phyloP scores from a whole-genome alignment of 108 stramenopile genomes.

The Fragilariopsis cylindrus region DNA sequence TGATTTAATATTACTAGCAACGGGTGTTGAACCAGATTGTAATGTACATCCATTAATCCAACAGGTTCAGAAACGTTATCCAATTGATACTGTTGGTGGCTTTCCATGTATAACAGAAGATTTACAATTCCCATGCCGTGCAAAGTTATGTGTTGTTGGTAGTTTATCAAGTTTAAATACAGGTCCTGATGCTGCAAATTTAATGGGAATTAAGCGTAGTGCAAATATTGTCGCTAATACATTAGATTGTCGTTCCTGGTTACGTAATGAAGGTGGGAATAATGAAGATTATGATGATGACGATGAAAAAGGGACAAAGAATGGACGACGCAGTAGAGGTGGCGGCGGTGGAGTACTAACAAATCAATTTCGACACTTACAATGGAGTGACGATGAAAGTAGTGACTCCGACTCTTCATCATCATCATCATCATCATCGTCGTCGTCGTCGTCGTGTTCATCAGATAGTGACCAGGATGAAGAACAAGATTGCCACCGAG shows the following conservation, averaged over 20 bases:
- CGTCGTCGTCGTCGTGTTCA: too few species aligned
- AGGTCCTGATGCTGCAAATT: constrained; percentile 72
- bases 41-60: constrained; percentile 26
- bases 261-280: constrained; percentile 12
- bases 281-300: too few species aligned
- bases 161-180: constrained; percentile 51
- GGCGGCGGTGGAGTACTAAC: too few species aligned
- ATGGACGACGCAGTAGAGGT: too few species aligned
- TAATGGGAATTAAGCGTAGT: constrained; percentile 70
- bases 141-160: constrained; percentile 53
- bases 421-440: too few species aligned
- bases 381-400: too few species aligned
- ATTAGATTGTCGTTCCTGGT: constrained; percentile 49
- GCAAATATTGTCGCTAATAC: constrained; percentile 54
- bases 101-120: constrained; percentile 58
- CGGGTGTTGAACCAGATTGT: constrained; percentile 58
- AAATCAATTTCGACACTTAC: too few species aligned
- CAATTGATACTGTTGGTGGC: constrained; percentile 42
- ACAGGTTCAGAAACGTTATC: constrained; percentile 31
- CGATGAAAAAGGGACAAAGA: too few species aligned
- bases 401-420: too few species aligned
- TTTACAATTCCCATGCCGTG: constrained; percentile 18
- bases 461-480: too few species aligned
- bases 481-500: too few species aligned
- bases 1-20: constrained; percentile 39